phyloP scores from a whole-genome alignment of 176 grass and related monocot species.

The Areca catechu region DNA sequence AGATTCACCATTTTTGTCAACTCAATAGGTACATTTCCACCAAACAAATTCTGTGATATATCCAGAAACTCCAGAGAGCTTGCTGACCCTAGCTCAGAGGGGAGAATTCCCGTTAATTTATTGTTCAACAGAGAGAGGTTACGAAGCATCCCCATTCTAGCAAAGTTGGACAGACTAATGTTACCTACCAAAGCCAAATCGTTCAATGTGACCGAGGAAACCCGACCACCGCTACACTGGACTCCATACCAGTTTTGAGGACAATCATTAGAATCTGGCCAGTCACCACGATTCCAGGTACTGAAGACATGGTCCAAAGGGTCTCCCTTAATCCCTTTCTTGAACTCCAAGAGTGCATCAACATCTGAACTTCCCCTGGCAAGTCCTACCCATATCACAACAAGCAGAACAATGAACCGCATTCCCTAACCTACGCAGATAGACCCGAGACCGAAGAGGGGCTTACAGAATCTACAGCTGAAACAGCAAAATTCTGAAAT shows the following conservation, averaged over 20 bases:
- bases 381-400: constrained; percentile 40
- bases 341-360: constrained; percentile 67
- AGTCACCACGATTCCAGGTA: constrained; percentile 55
- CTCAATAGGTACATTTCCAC: constrained; percentile 37
- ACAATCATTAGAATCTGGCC: constrained; percentile 55
- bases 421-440: constrained; percentile 27
- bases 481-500: not conserved
- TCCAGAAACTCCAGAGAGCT: constrained; percentile 44
- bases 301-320: constrained; percentile 19
- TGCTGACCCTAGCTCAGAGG: constrained; percentile 31
- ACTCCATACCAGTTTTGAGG: constrained; percentile 67
- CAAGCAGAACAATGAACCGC: constrained; percentile 33
- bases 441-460: not conserved
- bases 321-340: constrained; percentile 45
- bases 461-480: not conserved
- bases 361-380: constrained; percentile 41
- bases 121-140: constrained; percentile 69
- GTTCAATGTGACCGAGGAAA: constrained; percentile 49
- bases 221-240: constrained; percentile 52
- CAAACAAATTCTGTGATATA: constrained; percentile 54
- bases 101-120: constrained; percentile 41
- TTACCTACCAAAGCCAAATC: constrained; percentile 63
- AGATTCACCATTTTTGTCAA: constrained; percentile 36
- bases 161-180: constrained; percentile 42
- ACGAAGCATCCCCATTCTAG: constrained; percentile 55